phyloP scores from a whole-genome alignment of 1,284 basidiomycete genomes.

The Jaminaea rosea region DNA sequence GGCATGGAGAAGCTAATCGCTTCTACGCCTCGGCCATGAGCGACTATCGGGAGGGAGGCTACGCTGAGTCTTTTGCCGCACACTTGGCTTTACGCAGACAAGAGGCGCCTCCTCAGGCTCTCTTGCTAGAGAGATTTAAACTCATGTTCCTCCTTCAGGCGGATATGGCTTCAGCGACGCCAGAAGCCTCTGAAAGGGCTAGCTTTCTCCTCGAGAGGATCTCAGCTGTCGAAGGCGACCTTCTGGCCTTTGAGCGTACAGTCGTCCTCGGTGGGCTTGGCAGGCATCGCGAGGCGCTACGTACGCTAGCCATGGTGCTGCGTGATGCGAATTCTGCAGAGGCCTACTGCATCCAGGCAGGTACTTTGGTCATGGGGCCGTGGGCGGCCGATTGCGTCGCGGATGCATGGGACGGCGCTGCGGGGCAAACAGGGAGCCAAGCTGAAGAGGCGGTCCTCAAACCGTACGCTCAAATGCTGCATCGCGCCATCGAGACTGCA shows the following conservation, averaged over 20 bases:
- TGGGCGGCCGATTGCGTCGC: constrained; percentile 21
- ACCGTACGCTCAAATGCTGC: neutral
- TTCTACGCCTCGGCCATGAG: constrained; percentile 5
- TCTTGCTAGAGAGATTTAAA: constrained; percentile 23
- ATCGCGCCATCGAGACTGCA: neutral
- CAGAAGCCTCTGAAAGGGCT: constrained; percentile 5
- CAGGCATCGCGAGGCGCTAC: constrained; percentile 22
- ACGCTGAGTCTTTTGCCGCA: constrained; percentile 32
- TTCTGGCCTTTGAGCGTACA: constrained; percentile 23
- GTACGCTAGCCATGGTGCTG: constrained; percentile 22
- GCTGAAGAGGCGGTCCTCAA: neutral
- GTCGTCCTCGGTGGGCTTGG: constrained; percentile 28
- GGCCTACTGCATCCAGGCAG: constrained; percentile 31
- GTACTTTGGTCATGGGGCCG: constrained; percentile 25
- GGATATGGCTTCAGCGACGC: constrained; percentile 15
- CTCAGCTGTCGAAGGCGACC: constrained; percentile 7
- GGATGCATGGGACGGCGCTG: constrained; percentile 4
- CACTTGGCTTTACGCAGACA: constrained; percentile 31
- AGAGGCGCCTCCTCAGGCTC: constrained; percentile 7
- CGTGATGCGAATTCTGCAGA: constrained; percentile 34
- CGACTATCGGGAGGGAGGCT: constrained; percentile 21
- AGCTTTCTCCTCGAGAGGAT: neutral
- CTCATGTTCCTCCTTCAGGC: constrained; percentile 29
- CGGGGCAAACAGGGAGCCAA: neutral
- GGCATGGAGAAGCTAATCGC: neutral